phyloP scores from a whole-genome alignment of 2,329 filamentous ascomycete genomes.

The Beauveria sp. region DNA sequence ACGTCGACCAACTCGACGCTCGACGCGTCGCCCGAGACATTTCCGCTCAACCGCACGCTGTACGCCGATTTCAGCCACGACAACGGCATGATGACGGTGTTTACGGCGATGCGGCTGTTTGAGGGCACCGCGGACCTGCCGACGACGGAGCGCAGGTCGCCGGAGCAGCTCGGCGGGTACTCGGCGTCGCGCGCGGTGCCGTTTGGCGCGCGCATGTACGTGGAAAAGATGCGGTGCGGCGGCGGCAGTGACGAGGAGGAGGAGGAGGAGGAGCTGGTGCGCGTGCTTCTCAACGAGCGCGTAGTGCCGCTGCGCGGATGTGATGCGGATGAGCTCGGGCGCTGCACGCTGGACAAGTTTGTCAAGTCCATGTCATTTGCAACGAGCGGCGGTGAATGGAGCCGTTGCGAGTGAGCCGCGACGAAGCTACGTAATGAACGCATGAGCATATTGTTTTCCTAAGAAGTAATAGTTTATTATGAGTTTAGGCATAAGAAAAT shows the following conservation, averaged over 20 bases:
- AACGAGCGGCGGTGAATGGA: conserved; percentile 64
- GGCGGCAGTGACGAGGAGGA: conserved; percentile 13
- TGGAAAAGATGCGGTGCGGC: conserved; percentile 75
- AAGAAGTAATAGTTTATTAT: background rate
- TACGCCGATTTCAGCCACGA: conserved; percentile 93
- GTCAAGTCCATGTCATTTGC: conserved; percentile 71
- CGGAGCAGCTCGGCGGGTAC: conserved; percentile 55
- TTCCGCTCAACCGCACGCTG: conserved; percentile 60
- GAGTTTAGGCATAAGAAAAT: background rate
- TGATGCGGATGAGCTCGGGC: conserved; percentile 58
- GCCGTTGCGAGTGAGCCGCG: conserved; percentile 33
- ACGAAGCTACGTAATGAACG: background rate
- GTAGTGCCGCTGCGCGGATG: conserved; percentile 68
- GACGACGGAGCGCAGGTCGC: conserved; percentile 40
- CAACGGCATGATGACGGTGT: conserved; percentile 73
- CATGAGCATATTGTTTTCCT: background rate
- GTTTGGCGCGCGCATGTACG: conserved; percentile 72
- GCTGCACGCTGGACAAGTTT: conserved; percentile 63
- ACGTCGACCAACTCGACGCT: conserved; percentile 75
- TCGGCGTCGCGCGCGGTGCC: conserved; percentile 73
- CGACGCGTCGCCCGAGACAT: conserved; percentile 58
- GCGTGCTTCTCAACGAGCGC: conserved; percentile 76
- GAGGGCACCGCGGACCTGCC: conserved; percentile 52
- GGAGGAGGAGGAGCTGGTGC: conserved; percentile 58
- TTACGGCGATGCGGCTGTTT: conserved; percentile 71